These are phyloP conservation scores for Aspergillus quadrilineatus DNA, from an alignment of 2,329 filamentous ascomycete genomes.

Conservation along the genomic window DNA sequence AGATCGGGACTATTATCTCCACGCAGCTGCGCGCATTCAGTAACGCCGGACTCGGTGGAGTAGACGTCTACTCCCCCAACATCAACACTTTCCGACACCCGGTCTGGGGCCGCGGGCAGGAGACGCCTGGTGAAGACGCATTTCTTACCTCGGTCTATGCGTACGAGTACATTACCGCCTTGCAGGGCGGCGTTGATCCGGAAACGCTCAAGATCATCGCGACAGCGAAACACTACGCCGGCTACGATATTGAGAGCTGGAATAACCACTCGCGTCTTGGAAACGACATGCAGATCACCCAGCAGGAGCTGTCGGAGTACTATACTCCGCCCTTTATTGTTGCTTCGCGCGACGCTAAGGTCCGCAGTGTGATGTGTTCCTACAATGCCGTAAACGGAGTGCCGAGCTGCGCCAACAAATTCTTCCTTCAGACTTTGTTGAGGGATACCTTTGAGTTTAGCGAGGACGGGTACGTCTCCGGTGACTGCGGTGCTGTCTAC, in stretches of 20 bases:
- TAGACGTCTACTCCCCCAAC: constrained; percentile 56
- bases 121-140: constrained; percentile 61
- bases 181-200: constrained; percentile 50
- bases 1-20: constrained; percentile 54
- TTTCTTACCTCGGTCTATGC: constrained; percentile 52
- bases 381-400: constrained; percentile 67
- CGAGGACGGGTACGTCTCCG: constrained; percentile 60
- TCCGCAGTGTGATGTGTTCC: constrained; percentile 61
- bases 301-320: constrained; percentile 67
- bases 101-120: constrained; percentile 61
- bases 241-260: constrained; percentile 57
- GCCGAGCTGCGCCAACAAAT: constrained; percentile 63
- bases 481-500: constrained; percentile 64
- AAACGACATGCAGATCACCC: constrained; percentile 56
- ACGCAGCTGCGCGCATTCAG: constrained; percentile 66
- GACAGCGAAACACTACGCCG: constrained; percentile 60
- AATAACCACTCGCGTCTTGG: constrained; percentile 45
- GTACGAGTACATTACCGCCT: constrained; percentile 53
- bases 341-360: constrained; percentile 59
- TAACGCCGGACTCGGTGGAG: constrained; percentile 53
- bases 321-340: constrained; percentile 66
- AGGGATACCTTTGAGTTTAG: constrained; percentile 66
- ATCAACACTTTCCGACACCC: constrained; percentile 66
- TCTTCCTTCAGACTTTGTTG: constrained; percentile 62
- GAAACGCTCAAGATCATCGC: constrained; percentile 47